Base-by-base conservation (phyloP, 2,329 filamentous ascomycete species). In the Claviceps capensis region DNA sequence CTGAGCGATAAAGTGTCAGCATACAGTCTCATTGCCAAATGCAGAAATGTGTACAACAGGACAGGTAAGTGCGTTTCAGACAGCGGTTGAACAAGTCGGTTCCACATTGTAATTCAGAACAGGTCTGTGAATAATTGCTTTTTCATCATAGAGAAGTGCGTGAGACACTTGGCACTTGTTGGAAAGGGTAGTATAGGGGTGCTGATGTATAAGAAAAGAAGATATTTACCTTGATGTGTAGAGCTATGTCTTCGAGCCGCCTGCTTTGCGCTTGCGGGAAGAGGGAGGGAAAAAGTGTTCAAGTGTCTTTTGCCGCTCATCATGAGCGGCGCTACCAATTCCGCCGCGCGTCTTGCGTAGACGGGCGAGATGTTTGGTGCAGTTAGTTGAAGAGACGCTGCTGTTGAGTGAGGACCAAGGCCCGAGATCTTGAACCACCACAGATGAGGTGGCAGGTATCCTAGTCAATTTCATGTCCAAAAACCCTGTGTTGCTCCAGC, bases 311-410 rank as follows among this genome's bases (percentile, higher is more conserved):
- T 95, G 90, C 47, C 75, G 81, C 11, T 78, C 74, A 63, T 96
- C 89, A 62, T 87, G 83, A 52, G 77, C 75, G 41, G 85, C 76
- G 59, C 85, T 93, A 51, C 88, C 88, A 52, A 95, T 85, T 3
- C 89, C 89, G 34, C 88, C 87, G 23, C 84, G 74, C 8, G 88
- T 91, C 66, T 88, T 85, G 64, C 83, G 90, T 53, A 95, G 70
- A 30, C 82, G 81, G 45, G 72, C 68, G 2, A 95, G 76, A 66
- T 96, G 90, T 4, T 79, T 76, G 54, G 78, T 76, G 55, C 77
- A 78, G 63, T 95, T 91, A 56, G 88, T 74, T 22, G 40, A 26
- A 14, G 22, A 13, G 6, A 52, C 6, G 11, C 23, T 14, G 30
- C 36, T 75, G n/a, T 14, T 13, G 9, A 49, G 37, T 9, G 16